A percentile compares a stretch with the other conserved stretches of the same genome.
Evolutionary conservation across 768 basidiomycete genomes (phyloP).

Genomic region (Tulasnella sp.): DNA sequence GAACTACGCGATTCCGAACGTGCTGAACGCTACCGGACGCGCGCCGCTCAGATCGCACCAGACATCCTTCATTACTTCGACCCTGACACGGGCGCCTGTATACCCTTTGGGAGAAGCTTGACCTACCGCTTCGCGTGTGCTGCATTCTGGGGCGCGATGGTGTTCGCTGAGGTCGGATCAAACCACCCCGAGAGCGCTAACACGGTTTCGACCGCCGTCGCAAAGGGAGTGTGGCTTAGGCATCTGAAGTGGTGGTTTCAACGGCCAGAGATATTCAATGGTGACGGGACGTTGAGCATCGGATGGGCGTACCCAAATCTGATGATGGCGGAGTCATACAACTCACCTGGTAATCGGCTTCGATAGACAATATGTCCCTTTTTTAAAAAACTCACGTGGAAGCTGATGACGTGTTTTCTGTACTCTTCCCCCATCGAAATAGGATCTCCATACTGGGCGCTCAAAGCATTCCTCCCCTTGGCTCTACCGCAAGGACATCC

Average conservation of each 20-base stretch:
- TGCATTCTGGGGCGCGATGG: slow-evolving; percentile 63
- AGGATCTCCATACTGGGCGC: slow-evolving; percentile 72
- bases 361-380: too few species aligned
- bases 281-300: slow-evolving; percentile 60
- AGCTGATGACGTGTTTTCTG: too few species aligned
- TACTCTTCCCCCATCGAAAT: neutral
- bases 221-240: slow-evolving; percentile 61
- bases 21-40: slow-evolving; percentile 50
- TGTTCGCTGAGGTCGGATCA: slow-evolving; percentile 46
- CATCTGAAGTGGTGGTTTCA: slow-evolving; percentile 65
- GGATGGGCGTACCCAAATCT: slow-evolving; percentile 24
- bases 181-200: too few species aligned
- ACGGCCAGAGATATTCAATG: slow-evolving; percentile 28
- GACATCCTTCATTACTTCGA: slow-evolving; percentile 72
- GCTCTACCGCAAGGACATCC: slow-evolving; percentile 53
- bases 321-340: slow-evolving; percentile 48
- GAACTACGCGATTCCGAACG: slow-evolving; percentile 55
- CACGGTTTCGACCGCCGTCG: slow-evolving; percentile 35
- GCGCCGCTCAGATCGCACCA: slow-evolving; percentile 49
- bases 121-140: slow-evolving; percentile 65
- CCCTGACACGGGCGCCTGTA: slow-evolving; percentile 51
- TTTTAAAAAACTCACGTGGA: too few species aligned
- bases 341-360: slow-evolving; percentile 51
- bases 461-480: slow-evolving; percentile 61
- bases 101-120: slow-evolving; percentile 65